Evolutionary conservation across 768 basidiomycete genomes (phyloP), one percentile per base, ranked within the genome.

Genomic region (Boletus coccyginus): DNA sequence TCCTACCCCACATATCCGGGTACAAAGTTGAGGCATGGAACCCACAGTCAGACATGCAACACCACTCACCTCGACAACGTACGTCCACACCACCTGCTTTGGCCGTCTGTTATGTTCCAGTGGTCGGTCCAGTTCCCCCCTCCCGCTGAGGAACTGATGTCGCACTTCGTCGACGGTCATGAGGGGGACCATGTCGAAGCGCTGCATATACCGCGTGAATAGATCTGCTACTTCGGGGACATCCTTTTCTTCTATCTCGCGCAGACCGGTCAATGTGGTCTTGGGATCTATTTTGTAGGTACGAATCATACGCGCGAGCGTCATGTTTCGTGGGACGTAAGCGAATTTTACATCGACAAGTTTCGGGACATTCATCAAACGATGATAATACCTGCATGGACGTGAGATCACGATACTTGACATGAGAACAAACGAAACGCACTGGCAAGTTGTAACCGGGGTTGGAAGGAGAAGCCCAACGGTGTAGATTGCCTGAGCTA

Each of bases 401-500:
- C 12, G 29, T 67, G 19, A 66, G 60, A 40, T 40, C 5, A 40
- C 13, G 29, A 8, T 41, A 50, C 38, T 38, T 29, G 48, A 16
- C 42, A 36, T 10, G 16, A 6, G 21, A 53, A 59, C 17, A 13
- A 42, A 29, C 3, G n/a, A 11, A 14, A 72, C 83, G 53, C 66
- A 89, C 88, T 85, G 79, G 71, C 91, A 94, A 12, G 87, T 87
- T 5, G 92, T 84, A 19, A 98, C 83, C 0, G 97, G 97, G 0
- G 97, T 98, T 10, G 97, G 97, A 12, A 99, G 77, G 42, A 97
- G 86, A 27, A 94, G 85, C 3, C 97, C 97, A 17, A 85, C 95
- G 0, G 97, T 99, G 71, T 98, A 98, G 49, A 99, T 90, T 9
- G 97, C 97, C 72, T 99, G 97, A 77, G 97, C 98, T 50, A 97